Base-by-base conservation (phyloP, 306 rosid genomes). In the Neltuma alba region DNA sequence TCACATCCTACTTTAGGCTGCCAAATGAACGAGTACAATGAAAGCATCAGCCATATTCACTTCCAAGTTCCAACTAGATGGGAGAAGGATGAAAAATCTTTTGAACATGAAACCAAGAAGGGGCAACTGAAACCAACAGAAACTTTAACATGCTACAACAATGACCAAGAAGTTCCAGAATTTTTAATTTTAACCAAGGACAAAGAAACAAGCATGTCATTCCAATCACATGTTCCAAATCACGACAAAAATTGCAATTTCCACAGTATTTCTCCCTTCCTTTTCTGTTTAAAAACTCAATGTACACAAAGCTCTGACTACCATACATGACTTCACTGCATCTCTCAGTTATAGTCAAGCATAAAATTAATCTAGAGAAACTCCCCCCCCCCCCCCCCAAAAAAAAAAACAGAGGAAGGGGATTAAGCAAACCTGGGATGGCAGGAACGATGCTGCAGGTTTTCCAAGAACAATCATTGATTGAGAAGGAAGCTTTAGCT, bases 371-470 rank as follows among this genome's bases (percentile, higher is more conserved):
- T 27, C n/a, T 55, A 50, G 25, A 60, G n/a, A n/a, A n/a, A n/a
- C n/a, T n/a, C n/a, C n/a, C n/a, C n/a, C n/a, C n/a, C n/a, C n/a
- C n/a, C n/a, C n/a, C n/a, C n/a, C n/a, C n/a, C n/a, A n/a, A n/a
- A n/a, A n/a, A n/a, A n/a, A n/a, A n/a, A n/a, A n/a, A n/a, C n/a
- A n/a, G n/a, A 9, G n/a, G 58, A 55, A 54, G 40, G 15, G 64
- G 70, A 80, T 69, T 60, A 54, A 54, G 66, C 81, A 86, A 82
- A 90, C 94, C 91, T 81, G 88, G 85, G 50, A 78, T 69, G 15
- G 57, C 78, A 54, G 47, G 6, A 48, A 73, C 14, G 18, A 72
- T 58, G 76, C 30, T 31, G 72, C 80, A 42, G 47, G 40, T 73
- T 68, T 90, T 58, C 63, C 42, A 38, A 21, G 80, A 42, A 34